A percentile compares a stretch with the other conserved stretches of the same genome.
These are phyloP conservation scores for Microcyclospora pomicola DNA, from an alignment of 2,329 filamentous ascomycete genomes.

Conservation along the genomic window DNA sequence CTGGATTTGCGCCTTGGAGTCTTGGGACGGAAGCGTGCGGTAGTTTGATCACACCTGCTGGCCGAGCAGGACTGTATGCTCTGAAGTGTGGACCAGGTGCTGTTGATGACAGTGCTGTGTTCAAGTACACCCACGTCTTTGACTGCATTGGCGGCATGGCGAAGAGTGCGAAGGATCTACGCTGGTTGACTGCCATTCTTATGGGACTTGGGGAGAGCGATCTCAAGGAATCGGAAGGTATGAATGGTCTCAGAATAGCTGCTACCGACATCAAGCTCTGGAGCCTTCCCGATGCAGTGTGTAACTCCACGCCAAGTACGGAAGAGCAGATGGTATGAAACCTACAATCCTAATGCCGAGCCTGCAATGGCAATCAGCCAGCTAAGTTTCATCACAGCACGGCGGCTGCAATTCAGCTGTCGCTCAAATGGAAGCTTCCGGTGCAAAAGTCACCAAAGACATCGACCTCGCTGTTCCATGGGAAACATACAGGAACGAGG, in stretches of 20 bases:
- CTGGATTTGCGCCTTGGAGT: slow-evolving; percentile 28
- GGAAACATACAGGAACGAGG: background rate
- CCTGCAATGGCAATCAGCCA: background rate
- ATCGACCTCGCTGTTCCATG: slow-evolving; percentile 1
- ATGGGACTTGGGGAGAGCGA: slow-evolving; percentile 1
- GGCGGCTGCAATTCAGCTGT: background rate
- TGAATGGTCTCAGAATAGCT: slow-evolving; percentile 2
- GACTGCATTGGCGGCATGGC: slow-evolving; percentile 6
- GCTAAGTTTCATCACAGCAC: background rate
- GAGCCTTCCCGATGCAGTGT: background rate
- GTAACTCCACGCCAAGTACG: background rate
- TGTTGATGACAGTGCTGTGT: background rate
- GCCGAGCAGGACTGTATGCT: slow-evolving; percentile 26
- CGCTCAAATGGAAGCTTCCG: background rate
- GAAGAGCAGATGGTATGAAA: slow-evolving; percentile 1
- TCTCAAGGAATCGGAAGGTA: background rate
- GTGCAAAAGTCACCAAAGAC: slow-evolving; percentile 1
- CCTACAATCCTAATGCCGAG: background rate
- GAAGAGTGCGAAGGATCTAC: slow-evolving; percentile 3
- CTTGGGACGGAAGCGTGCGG: slow-evolving; percentile 27
- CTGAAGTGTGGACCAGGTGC: slow-evolving; percentile 16
- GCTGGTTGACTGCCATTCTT: slow-evolving; percentile 1
- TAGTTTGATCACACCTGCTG: slow-evolving; percentile 27
- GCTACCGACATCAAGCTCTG: slow-evolving; percentile 1
- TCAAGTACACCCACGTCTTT: slow-evolving; percentile 1